Percentiles rank a stretch among this genome's conserved stretches.
These are phyloP conservation scores for Chrysosporium queenslandicum DNA, from an alignment of 2,329 filamentous ascomycete species.

Conservation along the genomic window DNA sequence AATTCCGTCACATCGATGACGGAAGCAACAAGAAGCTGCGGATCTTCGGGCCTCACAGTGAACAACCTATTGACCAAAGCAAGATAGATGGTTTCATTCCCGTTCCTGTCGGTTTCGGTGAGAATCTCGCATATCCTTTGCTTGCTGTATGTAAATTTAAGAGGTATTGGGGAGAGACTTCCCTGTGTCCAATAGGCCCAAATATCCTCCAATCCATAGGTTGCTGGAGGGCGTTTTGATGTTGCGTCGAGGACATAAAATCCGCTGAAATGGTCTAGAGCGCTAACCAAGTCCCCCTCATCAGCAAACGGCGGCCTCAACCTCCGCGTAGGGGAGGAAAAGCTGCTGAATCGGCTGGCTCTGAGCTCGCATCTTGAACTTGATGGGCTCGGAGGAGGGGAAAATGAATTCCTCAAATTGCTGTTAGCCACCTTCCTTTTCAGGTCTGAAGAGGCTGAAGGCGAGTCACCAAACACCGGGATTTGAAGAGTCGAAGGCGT, in stretches of 20 bases:
- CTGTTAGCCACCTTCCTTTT: neutral
- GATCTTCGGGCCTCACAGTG: slow-evolving; percentile 19
- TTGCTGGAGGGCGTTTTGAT: slow-evolving; percentile 18
- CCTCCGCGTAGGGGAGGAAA: neutral
- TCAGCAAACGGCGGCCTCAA: neutral
- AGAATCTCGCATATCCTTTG: slow-evolving; percentile 20
- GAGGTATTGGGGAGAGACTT: neutral
- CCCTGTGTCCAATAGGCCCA: slow-evolving; percentile 11
- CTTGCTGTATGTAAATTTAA: slow-evolving; percentile 20
- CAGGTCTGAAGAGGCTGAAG: neutral
- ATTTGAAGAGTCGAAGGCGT: neutral
- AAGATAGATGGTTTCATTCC: slow-evolving; percentile 16
- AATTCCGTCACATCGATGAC: slow-evolving; percentile 24
- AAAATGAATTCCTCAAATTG: neutral
- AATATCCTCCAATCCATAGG: slow-evolving; percentile 20
- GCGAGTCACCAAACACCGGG: neutral
- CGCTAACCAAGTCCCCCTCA: neutral
- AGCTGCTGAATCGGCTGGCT: too few relatives aligned
- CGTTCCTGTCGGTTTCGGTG: slow-evolving; percentile 15
- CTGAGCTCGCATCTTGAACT: neutral
- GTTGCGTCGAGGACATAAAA: slow-evolving; percentile 23
- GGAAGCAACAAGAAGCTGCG: slow-evolving; percentile 21
- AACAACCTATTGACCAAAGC: slow-evolving; percentile 19
- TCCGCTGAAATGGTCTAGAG: slow-evolving; percentile 23
- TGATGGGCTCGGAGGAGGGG: neutral